phyloP scores from a whole-genome alignment of 1,284 basidiomycete species.

The Marasmius sp. region DNA sequence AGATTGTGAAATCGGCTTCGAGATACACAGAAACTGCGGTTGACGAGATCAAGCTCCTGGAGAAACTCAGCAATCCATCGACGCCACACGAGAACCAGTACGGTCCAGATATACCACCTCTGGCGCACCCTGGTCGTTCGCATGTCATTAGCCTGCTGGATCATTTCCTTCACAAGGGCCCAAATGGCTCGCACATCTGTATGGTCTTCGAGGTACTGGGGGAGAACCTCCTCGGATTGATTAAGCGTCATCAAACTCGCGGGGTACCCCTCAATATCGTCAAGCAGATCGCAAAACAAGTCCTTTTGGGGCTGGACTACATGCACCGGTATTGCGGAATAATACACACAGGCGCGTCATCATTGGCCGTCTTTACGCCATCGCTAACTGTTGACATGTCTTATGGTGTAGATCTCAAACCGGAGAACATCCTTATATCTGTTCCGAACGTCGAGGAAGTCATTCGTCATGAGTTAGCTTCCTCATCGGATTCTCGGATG shows the following conservation, averaged over 20 bases:
- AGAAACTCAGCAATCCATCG: conserved; percentile 68
- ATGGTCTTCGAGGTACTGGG: conserved; percentile 99
- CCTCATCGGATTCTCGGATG: conserved; percentile 40
- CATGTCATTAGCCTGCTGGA: neutral
- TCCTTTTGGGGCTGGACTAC: conserved; percentile 94
- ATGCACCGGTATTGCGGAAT: conserved; percentile 97
- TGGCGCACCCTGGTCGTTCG: neutral
- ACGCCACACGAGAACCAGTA: conserved; percentile 48
- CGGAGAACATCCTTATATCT: conserved; percentile 96
- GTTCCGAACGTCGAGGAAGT: conserved; percentile 97
- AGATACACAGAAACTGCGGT: conserved; percentile 97
- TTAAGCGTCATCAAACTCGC: conserved; percentile 93
- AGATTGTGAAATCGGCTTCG: conserved; percentile 97
- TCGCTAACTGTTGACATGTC: conserved; percentile 2
- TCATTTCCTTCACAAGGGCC: conserved; percentile 81
- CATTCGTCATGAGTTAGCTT: conserved; percentile 79
- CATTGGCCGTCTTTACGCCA: conserved; percentile 23
- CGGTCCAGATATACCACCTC: neutral
- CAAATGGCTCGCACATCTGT: conserved; percentile 98
- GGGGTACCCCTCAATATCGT: conserved; percentile 95
- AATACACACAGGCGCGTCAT: conserved; percentile 76
- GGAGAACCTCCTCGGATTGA: conserved; percentile 96
- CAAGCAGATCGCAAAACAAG: conserved; percentile 96
- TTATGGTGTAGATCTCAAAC: conserved; percentile 78
- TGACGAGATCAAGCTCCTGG: conserved; percentile 98